These are phyloP conservation scores for Tetrapisispora nanseiensis DNA, from an alignment of 805 yeast genomes.

Conservation along the genomic window DNA sequence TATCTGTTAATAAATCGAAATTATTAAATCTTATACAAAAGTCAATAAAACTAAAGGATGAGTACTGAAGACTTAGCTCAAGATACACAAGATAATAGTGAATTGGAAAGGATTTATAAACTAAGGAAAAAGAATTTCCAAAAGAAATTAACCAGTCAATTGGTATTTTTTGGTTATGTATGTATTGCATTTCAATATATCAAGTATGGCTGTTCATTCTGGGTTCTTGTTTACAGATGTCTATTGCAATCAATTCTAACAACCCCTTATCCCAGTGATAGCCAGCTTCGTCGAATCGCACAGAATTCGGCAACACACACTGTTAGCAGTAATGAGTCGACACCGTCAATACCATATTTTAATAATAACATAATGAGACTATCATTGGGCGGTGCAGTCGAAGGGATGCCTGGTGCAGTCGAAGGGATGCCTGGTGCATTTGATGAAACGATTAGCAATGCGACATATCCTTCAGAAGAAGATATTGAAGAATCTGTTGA, in stretches of 20 bases:
- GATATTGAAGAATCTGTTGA: slow-evolving; percentile 2
- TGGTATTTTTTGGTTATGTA: slow-evolving; percentile 17
- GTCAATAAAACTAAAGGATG: no score
- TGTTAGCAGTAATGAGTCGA: background rate
- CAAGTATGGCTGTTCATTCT: slow-evolving; percentile 21
- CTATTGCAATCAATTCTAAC: slow-evolving; percentile 32
- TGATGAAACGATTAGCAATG: background rate
- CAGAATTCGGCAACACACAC: background rate
- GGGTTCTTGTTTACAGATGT: slow-evolving; percentile 26
- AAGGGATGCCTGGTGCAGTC: slow-evolving; percentile 10
- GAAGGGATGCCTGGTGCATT: slow-evolving; percentile 21
- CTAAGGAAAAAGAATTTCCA: slow-evolving; percentile 22
- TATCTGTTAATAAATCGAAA: no score
- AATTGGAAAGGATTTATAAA: slow-evolving; percentile 8
- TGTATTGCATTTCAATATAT: slow-evolving; percentile 20
- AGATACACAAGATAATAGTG: background rate
- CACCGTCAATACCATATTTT: slow-evolving; percentile 1
- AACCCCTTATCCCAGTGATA: slow-evolving; percentile 35
- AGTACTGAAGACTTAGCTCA: background rate
- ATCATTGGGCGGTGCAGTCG: slow-evolving; percentile 3
- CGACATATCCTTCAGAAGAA: background rate
- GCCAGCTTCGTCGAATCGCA: slow-evolving; percentile 16
- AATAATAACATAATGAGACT: slow-evolving; percentile 2
- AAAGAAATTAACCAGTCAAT: slow-evolving; percentile 12
- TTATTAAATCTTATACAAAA: no score